phyloP scores from a whole-genome alignment of 192 early-diverging fungal genomes.

The Coemansia sp. region DNA sequence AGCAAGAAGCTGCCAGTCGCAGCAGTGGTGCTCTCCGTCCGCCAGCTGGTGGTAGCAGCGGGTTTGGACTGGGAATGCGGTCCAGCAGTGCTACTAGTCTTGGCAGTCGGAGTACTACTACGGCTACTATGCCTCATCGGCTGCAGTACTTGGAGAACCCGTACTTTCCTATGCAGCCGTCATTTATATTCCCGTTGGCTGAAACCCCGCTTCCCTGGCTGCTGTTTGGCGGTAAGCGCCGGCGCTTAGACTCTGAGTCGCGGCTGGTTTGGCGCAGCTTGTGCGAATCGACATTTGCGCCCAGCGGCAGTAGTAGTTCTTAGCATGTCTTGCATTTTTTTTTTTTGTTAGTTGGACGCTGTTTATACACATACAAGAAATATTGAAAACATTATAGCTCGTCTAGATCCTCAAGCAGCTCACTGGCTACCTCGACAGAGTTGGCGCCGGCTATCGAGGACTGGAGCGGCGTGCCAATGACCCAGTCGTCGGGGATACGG shows the following conservation, averaged over 20 bases:
- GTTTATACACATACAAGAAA: too few species aligned
- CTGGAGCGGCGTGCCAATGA: conserved; percentile 47
- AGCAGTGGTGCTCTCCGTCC: neutral
- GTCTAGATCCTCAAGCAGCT: conserved; percentile 29
- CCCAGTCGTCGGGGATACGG: conserved; percentile 65
- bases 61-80: conserved; percentile 3
- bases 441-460: neutral
- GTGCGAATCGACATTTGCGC: conserved; percentile 33
- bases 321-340: neutral
- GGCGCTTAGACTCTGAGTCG: conserved; percentile 41
- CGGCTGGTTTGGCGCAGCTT: conserved; percentile 44
- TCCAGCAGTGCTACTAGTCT: neutral
- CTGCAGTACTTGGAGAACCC: conserved; percentile 50
- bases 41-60: neutral
- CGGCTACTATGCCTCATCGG: conserved; percentile 3
- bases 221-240: conserved; percentile 41
- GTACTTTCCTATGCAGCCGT: conserved; percentile 42
- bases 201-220: conserved; percentile 41
- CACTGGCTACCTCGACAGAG: neutral
- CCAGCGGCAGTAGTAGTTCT: neutral
- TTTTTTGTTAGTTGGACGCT: neutral
- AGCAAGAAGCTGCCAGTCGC: conserved; percentile 23
- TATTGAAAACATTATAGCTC: conserved; percentile 13
- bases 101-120: conserved; percentile 4
- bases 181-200: conserved; percentile 38